Evolutionary conservation across 768 basidiomycete species (phyloP), one percentile per base, ranked within the genome.

Genomic region (Phaffia tasmanica): DNA sequence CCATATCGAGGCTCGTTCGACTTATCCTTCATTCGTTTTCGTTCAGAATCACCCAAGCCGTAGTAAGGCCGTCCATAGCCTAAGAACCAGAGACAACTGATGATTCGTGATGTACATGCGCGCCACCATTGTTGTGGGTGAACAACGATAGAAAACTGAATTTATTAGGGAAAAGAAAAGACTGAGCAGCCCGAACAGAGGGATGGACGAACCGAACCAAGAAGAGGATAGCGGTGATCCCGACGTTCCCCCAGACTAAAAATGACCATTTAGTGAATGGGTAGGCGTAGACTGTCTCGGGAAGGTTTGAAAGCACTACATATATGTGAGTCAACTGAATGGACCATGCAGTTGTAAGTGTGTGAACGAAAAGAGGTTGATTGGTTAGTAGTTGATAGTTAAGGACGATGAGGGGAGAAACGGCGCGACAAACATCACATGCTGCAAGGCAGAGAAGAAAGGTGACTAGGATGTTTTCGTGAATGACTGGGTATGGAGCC

Each of bases 401-500:
- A 27, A 42, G 82, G 25, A 46, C 19, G 46, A 67, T 32, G 30
- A 1, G 19, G 18, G 19, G 25, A 49, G 19, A 9, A 42, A 47
- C 23, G 6, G 30, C 27, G 9, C 23, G 49, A 69, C 72, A 59
- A 30, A 75, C 72, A 69, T 75, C 74, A 23, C 70, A 73, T 50
- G 75, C 71, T 16, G 75, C 72, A 15, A 76, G 72, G 1, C 73
- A 75, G n/a, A 75, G 53, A 29, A 76, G 61, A 25, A 74, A 56
- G 23, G 70, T 73, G 59, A 71, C 71, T 23, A 75, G 70, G 42
- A 76, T 57, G 63, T 71, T 74, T 54, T 73, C 72, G 62, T 72
- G 71, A 8, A 72, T 49, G 25, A 51, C 71, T 11, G 72, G 70
- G 15, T 60, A 19, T 3, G 51, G 25, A 15, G 64, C 49, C 2